A percentile compares a stretch with the other conserved stretches of the same genome.
Conservation (phyloP, 495 filamentous ascomycete genomes). For the Schizothecium vesticola region DNA sequence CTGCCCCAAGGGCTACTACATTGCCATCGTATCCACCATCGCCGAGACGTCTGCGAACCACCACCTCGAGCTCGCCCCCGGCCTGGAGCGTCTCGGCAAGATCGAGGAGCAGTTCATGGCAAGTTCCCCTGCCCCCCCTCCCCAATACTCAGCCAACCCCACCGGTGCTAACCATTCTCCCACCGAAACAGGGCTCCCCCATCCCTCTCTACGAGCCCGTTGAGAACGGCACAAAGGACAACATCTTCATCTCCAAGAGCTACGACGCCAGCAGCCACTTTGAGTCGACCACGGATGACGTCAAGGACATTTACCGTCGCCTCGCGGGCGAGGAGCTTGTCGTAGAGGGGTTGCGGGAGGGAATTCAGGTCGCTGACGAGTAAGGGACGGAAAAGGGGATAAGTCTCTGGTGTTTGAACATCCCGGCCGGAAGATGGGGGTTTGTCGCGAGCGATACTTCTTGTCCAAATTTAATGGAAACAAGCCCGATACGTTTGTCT, state of each 20-base stretch:
- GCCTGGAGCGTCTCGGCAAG: conserved; percentile 85
- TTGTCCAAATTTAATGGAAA: background rate
- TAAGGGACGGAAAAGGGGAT: conserved; percentile 10
- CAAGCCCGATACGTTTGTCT: background rate
- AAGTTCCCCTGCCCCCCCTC: conserved; percentile 9
- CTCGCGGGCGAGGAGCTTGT: conserved; percentile 84
- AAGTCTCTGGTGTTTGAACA: background rate
- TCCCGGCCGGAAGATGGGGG: background rate
- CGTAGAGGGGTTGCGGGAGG: conserved; percentile 52
- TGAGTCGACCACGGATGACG: conserved; percentile 85
- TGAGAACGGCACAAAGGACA: conserved; percentile 78
- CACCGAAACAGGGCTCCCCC: conserved; percentile 53
- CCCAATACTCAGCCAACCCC: background rate
- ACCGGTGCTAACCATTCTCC: conserved; percentile 6
- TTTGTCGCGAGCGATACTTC: background rate
- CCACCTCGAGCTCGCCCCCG: conserved; percentile 88
- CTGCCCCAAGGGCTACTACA: conserved; percentile 98
- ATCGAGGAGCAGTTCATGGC: conserved; percentile 97
- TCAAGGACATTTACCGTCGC: conserved; percentile 86
- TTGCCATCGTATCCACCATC: conserved; percentile 96
- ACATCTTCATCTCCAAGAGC: conserved; percentile 96
- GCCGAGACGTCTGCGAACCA: conserved; percentile 88
- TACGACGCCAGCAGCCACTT: conserved; percentile 98
- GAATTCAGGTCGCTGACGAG: conserved; percentile 51
- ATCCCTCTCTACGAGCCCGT: conserved; percentile 92